Base-by-base conservation (phyloP, 2,329 filamentous ascomycete genomes). In the Furcasterigmium sp. region DNA sequence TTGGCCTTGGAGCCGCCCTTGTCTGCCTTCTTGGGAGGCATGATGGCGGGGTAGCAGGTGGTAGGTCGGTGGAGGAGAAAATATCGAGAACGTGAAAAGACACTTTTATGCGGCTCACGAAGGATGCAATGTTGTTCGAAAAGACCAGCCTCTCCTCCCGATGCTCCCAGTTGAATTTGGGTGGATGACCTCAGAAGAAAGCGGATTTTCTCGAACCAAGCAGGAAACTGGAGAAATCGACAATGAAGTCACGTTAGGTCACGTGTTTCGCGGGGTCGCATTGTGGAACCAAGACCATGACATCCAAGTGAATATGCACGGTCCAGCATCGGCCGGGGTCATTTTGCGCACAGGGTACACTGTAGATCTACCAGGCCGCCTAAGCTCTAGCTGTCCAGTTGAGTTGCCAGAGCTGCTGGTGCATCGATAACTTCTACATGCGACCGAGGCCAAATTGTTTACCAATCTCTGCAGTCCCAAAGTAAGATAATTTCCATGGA, bases 11-110 rank as follows among this genome's bases (percentile, higher is more conserved):
- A 71, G 40, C 51, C 59, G 44, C 57, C 68, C 53, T 79, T 73
- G 43, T 78, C 73, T 45, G 67, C 63, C 56, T 76, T 77, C 64
- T 90, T 90, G 46, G 86, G 86, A 63, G 86, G 72, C 86, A 91
- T 90, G 57, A 57, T 80, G 72, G 67, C 62, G 56, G 55, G 50
- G 44, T 43, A 35, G 44, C 40, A 46, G 44, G 43, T 13, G 30
- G 42, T 36, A 47, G 38, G 46, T 42, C 44, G 43, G 25, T 41
- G 8, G 30, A 39, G 39, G 42, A 39, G 45, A 17, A 36, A 37
- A 32, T 36, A n/a, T n/a, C n/a, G n/a, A n/a, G n/a, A n/a, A n/a
- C n/a, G n/a, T n/a, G n/a, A n/a, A n/a, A n/a, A n/a, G n/a, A n/a
- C n/a, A n/a, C n/a, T n/a, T n/a, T n/a, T n/a, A n/a, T n/a, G n/a